These are phyloP conservation scores for Talaromyces sp. DNA, from an alignment of 2,329 filamentous ascomycete genomes.

Conservation along the genomic window DNA sequence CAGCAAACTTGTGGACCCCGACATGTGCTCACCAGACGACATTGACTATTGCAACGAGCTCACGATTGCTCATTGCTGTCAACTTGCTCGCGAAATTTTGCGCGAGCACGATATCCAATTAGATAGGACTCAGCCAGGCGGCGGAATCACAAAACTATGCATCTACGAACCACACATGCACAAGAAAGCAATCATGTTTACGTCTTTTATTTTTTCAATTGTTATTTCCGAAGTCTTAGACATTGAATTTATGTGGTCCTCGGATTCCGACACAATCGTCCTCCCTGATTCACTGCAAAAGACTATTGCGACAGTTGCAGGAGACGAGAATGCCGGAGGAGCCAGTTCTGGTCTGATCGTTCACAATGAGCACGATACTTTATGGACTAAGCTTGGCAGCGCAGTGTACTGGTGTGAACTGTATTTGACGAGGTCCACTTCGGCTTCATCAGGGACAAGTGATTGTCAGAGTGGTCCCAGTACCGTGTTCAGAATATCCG, in stretches of 20 bases:
- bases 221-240: conserved; percentile 31
- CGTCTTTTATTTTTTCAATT: conserved; percentile 33
- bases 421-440: conserved; percentile 32
- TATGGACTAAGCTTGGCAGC: conserved; percentile 30
- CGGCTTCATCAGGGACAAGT: conserved; percentile 28
- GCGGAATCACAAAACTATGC: conserved; percentile 25
- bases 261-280: conserved; percentile 37
- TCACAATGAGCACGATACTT: conserved; percentile 32
- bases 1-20: conserved; percentile 3
- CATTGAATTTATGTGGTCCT: conserved; percentile 37
- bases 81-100: conserved; percentile 23
- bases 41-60: conserved; percentile 20
- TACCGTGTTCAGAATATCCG: conserved; percentile 32
- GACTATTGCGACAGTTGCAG: conserved; percentile 30
- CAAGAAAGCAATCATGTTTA: conserved; percentile 42
- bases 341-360: conserved; percentile 33
- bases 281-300: conserved; percentile 27
- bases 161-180: conserved; percentile 37
- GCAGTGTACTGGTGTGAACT: conserved; percentile 37
- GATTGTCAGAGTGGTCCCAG: conserved; percentile 40
- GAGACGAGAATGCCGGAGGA: conserved; percentile 32
- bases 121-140: conserved; percentile 12
- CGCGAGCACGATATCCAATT: conserved; percentile 20
- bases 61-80: conserved; percentile 24
- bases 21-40: conserved; percentile 7